Evolutionary conservation across 176 grass and related monocot genomes (phyloP).

Genomic region (Puya raimondii): DNA sequence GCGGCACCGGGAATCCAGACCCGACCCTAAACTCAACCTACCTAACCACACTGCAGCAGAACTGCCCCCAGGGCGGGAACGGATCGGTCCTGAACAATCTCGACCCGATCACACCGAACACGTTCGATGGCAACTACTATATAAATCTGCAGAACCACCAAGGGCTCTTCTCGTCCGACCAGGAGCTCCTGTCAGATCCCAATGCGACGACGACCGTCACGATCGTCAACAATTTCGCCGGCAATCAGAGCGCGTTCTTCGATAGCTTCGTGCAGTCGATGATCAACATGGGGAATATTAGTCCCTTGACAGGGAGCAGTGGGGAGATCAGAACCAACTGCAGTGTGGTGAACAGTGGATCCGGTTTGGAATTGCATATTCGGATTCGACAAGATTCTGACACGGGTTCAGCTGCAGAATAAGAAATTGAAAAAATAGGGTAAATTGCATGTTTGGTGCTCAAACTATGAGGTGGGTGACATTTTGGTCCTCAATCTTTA

Average conservation of each 20-base stretch:
- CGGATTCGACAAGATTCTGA: too few species aligned
- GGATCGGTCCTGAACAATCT: slow-evolving; percentile 49
- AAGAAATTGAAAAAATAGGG: too few species aligned
- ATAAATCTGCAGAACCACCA: slow-evolving; percentile 51
- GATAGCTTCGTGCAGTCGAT: slow-evolving; percentile 50
- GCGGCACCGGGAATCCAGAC: neutral
- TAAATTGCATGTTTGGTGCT: too few species aligned
- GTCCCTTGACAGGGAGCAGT: slow-evolving; percentile 40
- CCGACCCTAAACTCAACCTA: neutral
- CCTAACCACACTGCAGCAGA: slow-evolving; percentile 12
- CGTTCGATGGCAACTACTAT: slow-evolving; percentile 79
- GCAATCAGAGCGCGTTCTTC: slow-evolving; percentile 43
- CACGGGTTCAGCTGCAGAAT: too few species aligned
- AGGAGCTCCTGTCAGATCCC: slow-evolving; percentile 39
- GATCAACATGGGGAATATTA: slow-evolving; percentile 77
- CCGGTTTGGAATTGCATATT: too few species aligned
- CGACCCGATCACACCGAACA: slow-evolving; percentile 37
- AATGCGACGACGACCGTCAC: slow-evolving; percentile 44
- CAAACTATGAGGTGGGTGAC: too few species aligned
- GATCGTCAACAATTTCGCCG: slow-evolving; percentile 36
- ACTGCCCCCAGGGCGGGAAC: slow-evolving; percentile 32
- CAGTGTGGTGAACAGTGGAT: slow-evolving; percentile 34
- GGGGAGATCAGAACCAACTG: slow-evolving; percentile 68
- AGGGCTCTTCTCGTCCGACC: slow-evolving; percentile 76
- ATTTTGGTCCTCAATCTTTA: too few species aligned